phyloP scores from a whole-genome alignment of 768 basidiomycete species.

The Russula lepida region DNA sequence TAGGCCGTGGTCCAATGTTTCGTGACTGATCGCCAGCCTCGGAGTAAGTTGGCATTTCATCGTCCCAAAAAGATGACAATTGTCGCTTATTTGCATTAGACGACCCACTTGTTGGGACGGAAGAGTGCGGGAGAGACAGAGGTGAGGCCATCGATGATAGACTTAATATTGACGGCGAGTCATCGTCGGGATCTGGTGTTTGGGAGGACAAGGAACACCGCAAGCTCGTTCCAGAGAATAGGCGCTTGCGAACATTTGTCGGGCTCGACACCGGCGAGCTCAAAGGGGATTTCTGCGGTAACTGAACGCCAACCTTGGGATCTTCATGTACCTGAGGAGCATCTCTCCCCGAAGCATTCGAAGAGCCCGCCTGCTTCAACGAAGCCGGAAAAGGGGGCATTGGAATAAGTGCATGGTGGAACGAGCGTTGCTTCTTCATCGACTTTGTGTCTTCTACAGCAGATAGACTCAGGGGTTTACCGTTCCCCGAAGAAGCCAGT shows the following conservation, averaged over 20 bases:
- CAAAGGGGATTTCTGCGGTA: conserved; percentile 12
- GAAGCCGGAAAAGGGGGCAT: conserved; percentile 39
- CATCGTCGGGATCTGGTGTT: conserved; percentile 37
- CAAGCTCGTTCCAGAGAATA: conserved; percentile 52
- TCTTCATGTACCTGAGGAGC: conserved; percentile 7
- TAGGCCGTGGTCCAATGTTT: conserved; percentile 55
- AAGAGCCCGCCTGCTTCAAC: conserved; percentile 26
- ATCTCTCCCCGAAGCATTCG: conserved; percentile 6
- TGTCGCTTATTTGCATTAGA: background rate
- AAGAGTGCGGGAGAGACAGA: conserved; percentile 2
- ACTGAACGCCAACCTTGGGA: conserved; percentile 16
- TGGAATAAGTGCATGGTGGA: conserved; percentile 48
- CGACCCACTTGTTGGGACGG: background rate
- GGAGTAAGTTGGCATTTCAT: conserved; percentile 32
- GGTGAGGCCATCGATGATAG: conserved; percentile 20
- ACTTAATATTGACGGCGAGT: conserved; percentile 48
- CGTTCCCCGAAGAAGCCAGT: conserved; percentile 25
- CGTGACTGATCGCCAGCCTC: conserved; percentile 29
- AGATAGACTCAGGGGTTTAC: conserved; percentile 26
- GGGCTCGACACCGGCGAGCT: conserved; percentile 15
- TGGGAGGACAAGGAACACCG: conserved; percentile 45
- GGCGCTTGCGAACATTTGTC: conserved; percentile 39
- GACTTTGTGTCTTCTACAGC: conserved; percentile 28
- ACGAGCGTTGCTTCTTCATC: conserved; percentile 53
- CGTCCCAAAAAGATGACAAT: conserved; percentile 42